Evolutionary conservation across 116 monocot genomes (phyloP).

Genomic region (Phalaenopsis hybrid): DNA sequence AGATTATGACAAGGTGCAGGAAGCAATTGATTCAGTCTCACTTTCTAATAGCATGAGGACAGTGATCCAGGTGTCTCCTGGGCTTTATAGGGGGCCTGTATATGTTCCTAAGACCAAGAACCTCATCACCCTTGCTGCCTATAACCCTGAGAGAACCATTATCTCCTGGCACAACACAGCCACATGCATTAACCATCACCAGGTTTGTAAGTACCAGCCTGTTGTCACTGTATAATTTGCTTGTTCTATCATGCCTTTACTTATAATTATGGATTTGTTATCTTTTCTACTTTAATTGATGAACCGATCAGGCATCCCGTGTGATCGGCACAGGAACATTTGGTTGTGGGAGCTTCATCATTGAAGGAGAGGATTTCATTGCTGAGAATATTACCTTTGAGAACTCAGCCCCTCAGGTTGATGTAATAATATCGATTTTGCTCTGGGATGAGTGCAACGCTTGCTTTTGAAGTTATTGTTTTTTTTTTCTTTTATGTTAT

Average conservation of each 20-base stretch:
- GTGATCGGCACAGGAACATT: slow-evolving; percentile 92
- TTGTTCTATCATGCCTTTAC: neutral
- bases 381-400: slow-evolving; percentile 94
- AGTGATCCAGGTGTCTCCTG: slow-evolving; percentile 60
- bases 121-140: slow-evolving; percentile 69
- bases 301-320: slow-evolving; percentile 26
- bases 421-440: neutral
- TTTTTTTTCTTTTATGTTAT: neutral
- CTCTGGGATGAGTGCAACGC: neutral
- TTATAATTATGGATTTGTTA: neutral
- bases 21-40: slow-evolving; percentile 80
- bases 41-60: slow-evolving; percentile 64
- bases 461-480: neutral
- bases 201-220: slow-evolving; percentile 27
- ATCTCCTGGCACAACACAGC: slow-evolving; percentile 93
- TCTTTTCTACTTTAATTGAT: neutral
- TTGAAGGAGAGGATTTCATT: slow-evolving; percentile 96
- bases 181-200: slow-evolving; percentile 68
- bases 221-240: too few relatives aligned
- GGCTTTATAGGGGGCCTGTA: slow-evolving; percentile 64
- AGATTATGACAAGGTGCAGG: slow-evolving; percentile 55
- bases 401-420: slow-evolving; percentile 85
- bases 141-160: slow-evolving; percentile 55
- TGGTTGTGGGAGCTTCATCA: slow-evolving; percentile 75
- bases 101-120: slow-evolving; percentile 95